These are phyloP conservation scores for Pyrus betulifolia DNA, from an alignment of 306 rosid genomes.

Conservation along the genomic window DNA sequence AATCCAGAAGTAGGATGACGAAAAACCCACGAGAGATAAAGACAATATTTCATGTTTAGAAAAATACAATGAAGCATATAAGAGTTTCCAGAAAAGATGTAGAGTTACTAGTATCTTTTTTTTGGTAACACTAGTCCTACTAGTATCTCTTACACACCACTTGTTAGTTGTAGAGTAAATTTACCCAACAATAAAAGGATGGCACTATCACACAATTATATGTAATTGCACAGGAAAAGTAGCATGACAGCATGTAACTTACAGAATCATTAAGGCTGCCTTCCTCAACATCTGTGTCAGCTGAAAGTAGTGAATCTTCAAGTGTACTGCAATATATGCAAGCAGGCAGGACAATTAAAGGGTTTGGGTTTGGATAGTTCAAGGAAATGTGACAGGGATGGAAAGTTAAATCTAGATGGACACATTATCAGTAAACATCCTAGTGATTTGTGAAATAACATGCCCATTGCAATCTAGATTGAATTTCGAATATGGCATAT, in stretches of 20 bases:
- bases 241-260: conserved; percentile 28
- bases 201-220: not conserved
- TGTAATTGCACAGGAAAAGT: not conserved
- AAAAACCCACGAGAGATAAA: not conserved
- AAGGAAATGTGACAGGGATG: not conserved
- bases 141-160: not conserved
- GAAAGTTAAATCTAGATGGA: not conserved
- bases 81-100: not conserved
- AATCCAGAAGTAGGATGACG: not conserved
- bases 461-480: not conserved
- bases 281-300: conserved; percentile 61
- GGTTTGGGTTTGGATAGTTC: not conserved
- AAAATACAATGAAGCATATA: not conserved
- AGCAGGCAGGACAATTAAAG: conserved; percentile 11
- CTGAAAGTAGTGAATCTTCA: conserved; percentile 71
- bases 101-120: not conserved
- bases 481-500: not conserved
- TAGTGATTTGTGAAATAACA: not conserved
- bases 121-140: not conserved
- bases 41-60: not conserved
- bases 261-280: conserved; percentile 45
- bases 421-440: not conserved
- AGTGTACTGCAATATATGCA: conserved; percentile 44
- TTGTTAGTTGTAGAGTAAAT: not conserved
- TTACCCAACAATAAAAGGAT: not conserved